Evolutionary conservation across 768 basidiomycete species (phyloP).

Genomic region (Infundibulicybe gibba): DNA sequence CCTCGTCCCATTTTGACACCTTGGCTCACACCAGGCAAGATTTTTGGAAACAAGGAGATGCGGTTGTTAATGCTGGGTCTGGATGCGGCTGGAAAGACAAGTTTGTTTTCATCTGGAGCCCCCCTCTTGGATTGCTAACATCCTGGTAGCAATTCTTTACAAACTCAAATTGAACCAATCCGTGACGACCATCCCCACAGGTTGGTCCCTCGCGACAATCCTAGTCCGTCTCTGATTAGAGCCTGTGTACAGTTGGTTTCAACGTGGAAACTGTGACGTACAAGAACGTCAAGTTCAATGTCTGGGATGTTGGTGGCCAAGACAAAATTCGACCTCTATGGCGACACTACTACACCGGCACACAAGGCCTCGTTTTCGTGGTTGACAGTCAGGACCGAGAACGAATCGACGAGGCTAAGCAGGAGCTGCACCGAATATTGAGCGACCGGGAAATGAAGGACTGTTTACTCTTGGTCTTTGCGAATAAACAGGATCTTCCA

Average conservation of each 20-base stretch:
- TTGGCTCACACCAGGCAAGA: slow-evolving; percentile 53
- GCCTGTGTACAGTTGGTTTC: slow-evolving; percentile 72
- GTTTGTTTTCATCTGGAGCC: slow-evolving; percentile 57
- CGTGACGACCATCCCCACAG: slow-evolving; percentile 97
- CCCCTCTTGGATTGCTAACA: too few relatives aligned
- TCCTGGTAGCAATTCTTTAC: slow-evolving; percentile 84
- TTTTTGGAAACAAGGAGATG: slow-evolving; percentile 99
- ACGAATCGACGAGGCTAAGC: slow-evolving; percentile 93
- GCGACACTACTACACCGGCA: slow-evolving; percentile 99
- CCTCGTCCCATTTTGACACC: slow-evolving; percentile 6
- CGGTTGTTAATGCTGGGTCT: slow-evolving; percentile 93
- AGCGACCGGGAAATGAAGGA: slow-evolving; percentile 98
- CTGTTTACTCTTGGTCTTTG: slow-evolving; percentile 95
- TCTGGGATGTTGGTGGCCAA: slow-evolving; percentile 99
- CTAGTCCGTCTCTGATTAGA: slow-evolving; percentile 5
- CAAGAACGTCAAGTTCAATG: slow-evolving; percentile 96
- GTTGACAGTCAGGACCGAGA: slow-evolving; percentile 96
- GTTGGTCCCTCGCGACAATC: slow-evolving; percentile 32
- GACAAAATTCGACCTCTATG: slow-evolving; percentile 98
- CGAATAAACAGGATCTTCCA: slow-evolving; percentile 98
- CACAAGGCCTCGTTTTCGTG: slow-evolving; percentile 97
- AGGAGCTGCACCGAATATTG: slow-evolving; percentile 93
- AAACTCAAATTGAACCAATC: slow-evolving; percentile 99
- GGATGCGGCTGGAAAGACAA: slow-evolving; percentile 98
- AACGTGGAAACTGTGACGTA: slow-evolving; percentile 99